A percentile compares a stretch with the other conserved stretches of the same genome.
These are phyloP conservation scores for Meredithiella fracta DNA, from an alignment of 2,329 filamentous ascomycete species.

Conservation along the genomic window DNA sequence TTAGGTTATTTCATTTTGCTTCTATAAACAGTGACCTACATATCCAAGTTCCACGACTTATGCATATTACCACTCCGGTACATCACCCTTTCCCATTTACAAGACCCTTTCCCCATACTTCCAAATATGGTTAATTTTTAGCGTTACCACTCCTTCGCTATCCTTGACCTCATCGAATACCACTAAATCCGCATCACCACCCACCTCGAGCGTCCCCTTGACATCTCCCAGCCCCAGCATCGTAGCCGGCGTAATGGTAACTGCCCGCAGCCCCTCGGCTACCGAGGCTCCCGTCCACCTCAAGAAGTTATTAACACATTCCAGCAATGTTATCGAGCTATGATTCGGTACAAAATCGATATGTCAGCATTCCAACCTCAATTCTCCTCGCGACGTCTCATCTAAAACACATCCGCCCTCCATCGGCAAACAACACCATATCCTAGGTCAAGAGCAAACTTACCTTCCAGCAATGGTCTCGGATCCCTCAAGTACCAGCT, in stretches of 20 bases:
- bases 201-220: slow-evolving; percentile 50
- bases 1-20: no score
- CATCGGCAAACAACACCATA: not conserved
- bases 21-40: not conserved
- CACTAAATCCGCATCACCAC: slow-evolving; percentile 52
- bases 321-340: slow-evolving; percentile 56
- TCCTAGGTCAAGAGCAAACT: slow-evolving; percentile 18
- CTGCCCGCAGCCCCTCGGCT: slow-evolving; percentile 51
- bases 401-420: not conserved
- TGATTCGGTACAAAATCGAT: not conserved
- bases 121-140: slow-evolving; percentile 62
- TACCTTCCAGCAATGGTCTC: slow-evolving; percentile 62
- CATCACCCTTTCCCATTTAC: not conserved
- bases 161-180: slow-evolving; percentile 41
- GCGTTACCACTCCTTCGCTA: slow-evolving; percentile 27
- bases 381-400: not conserved
- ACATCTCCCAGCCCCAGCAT: slow-evolving; percentile 53
- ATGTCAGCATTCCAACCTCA: not conserved
- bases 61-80: not conserved
- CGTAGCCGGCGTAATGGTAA: slow-evolving; percentile 59
- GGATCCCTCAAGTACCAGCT: slow-evolving; percentile 61
- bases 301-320: slow-evolving; percentile 70
- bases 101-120: slow-evolving; percentile 50
- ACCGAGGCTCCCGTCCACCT: slow-evolving; percentile 54
- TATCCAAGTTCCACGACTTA: not conserved